Evolutionary conservation across 2,329 filamentous ascomycete genomes (phyloP), one percentile per base, ranked within the genome.

Genomic region (Colletotrichum trifolii): DNA sequence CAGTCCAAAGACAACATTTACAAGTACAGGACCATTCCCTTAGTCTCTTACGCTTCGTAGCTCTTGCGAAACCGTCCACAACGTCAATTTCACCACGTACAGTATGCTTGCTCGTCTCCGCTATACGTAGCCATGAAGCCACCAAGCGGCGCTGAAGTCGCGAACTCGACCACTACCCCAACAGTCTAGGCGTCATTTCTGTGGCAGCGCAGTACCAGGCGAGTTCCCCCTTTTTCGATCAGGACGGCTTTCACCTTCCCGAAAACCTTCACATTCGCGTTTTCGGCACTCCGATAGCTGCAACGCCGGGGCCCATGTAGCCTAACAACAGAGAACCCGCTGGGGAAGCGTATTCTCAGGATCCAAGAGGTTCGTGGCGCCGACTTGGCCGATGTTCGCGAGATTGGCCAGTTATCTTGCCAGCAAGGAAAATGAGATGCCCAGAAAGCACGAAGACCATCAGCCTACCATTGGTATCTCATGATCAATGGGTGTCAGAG

Each of bases 401-500:
- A 76, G 58, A 52, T 72, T 71, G 2, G 76, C 69, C 75, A 77
- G 11, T 0, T 13, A 4, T 13, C 9, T 10, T 2, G 8, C 52
- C 17, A 54, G 52, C 25, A 25, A 25, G 25, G 25, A 1, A 5
- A 4, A 25, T 25, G 4, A 25, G 25, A 25, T 25, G 25, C 25
- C 4, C 25, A 25, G 25, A 25, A 25, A 25, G 25, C 4, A 25
- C 4, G 25, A 25, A 25, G 25, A 25, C 3, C 25, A 25, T 25
- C 15, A 11, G 47, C 54, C n/a, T 69, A 77, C 75, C 71, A 76
- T 70, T 2, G 75, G 74, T 0, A 77, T 67, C 13, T 72, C 65
- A 12, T 73, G 68, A 33, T 75, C 59, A 0, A 67, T 42, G 0
- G 74, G 74, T 0, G 73, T 69, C 5, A 74, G 42, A 10, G 61